A percentile compares a stretch with the other conserved stretches of the same genome.
Conservation (phyloP, 768 basidiomycete genomes). For the Cystofilobasidium bisporidii region DNA sequence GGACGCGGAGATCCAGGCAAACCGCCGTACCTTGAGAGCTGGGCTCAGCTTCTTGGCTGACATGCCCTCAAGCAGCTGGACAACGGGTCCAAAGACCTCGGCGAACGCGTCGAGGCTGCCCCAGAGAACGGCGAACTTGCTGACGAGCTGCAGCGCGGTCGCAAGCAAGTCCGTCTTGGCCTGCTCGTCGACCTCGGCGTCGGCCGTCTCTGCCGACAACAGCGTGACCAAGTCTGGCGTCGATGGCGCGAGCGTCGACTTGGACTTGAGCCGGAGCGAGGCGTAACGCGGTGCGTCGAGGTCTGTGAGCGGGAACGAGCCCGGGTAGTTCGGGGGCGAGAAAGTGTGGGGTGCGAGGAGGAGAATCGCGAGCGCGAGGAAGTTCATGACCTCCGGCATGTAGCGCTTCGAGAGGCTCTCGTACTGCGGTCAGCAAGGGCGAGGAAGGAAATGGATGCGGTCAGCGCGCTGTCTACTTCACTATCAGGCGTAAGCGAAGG, state of each 20-base stretch:
- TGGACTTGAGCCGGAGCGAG: constrained; percentile 41
- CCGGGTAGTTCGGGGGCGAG: constrained; percentile 52
- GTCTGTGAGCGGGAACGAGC: constrained; percentile 62
- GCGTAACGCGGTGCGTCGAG: constrained; percentile 49
- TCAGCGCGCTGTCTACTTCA: no score
- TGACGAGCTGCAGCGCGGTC: constrained; percentile 55
- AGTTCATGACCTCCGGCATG: constrained; percentile 81
- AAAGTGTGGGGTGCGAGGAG: constrained; percentile 58
- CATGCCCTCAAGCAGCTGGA: constrained; percentile 51
- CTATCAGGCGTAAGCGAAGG: no score
- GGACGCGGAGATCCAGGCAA: constrained; percentile 13
- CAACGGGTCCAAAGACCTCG: constrained; percentile 68
- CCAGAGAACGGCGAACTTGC: constrained; percentile 68
- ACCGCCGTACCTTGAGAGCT: constrained; percentile 50
- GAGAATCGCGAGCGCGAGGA: constrained; percentile 59
- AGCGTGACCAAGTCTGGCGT: constrained; percentile 35
- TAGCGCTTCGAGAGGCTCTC: constrained; percentile 74
- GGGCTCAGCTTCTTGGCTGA: constrained; percentile 46
- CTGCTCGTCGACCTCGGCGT: constrained; percentile 47
- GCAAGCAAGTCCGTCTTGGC: constrained; percentile 63
- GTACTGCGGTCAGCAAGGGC: constrained; percentile 53
- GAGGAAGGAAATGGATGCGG: no score
- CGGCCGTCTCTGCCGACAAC: constrained; percentile 37
- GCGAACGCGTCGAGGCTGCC: constrained; percentile 61
- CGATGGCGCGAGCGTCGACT: constrained; percentile 11